Evolutionary conservation across 1,284 basidiomycete genomes (phyloP), one percentile per base, ranked within the genome.

Genomic region (Takashimella tepidaria): DNA sequence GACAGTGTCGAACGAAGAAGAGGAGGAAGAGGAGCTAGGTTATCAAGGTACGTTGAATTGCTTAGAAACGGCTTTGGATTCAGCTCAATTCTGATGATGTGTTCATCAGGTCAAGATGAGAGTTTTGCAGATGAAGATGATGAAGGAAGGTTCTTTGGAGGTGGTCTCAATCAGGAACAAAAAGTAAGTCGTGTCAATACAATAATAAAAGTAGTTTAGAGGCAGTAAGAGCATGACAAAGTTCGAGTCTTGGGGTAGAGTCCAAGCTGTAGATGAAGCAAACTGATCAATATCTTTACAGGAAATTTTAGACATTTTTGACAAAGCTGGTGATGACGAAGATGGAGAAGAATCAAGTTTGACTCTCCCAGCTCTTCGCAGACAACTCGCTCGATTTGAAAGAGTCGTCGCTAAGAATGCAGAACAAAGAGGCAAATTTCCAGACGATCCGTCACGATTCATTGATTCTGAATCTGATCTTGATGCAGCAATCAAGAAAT

Each of bases 401-500:
- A 82, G 89, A 20, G 84, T 89, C 1, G 87, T 89, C 25, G 86
- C 88, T 68, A 95, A 90, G 77, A 99, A 99, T 72, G 88, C 93
- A 64, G 90, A 96, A 72, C 87, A 96, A 71, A 81, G 95, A 25
- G 92, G 90, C 8, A 93, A 93, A 73, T 89, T 87, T 69, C 87
- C 89, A 0, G 82, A 89, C 56, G 89, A 95, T 62, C 92, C 92
- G 1, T 82, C 89, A 45, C 31, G 31, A 16, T 99, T 98, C 78
- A 96, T 99, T 67, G 92, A 98, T 66, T 98, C 96, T 0, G 96
- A 99, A 78, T 89, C 90, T 23, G 92, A 97, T 68, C 82, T 98
- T 6, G 91, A 98, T 66, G 79, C 80, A 49, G 83, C 90, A 13
- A 82, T 98, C 57, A 92, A 95, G 69, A 81, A 88, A 3, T 79